Evolutionary conservation across 164 flowering plant species (phyloP).

Genomic region (Cinnamomum chago): DNA sequence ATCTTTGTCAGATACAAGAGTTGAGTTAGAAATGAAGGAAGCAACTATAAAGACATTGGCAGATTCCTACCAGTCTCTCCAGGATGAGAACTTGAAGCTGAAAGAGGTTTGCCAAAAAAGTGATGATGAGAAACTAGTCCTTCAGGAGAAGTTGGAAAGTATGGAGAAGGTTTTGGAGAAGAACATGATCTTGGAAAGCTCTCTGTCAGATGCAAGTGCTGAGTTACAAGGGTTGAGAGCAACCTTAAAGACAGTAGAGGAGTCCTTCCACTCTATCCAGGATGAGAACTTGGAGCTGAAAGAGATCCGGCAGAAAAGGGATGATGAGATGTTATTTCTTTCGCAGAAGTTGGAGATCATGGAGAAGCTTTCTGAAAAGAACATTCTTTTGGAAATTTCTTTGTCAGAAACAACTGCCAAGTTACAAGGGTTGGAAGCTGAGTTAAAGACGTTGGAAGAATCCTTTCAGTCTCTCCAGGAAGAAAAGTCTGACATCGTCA

Average conservation of each 20-base stretch:
- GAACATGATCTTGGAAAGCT: conserved; percentile 52
- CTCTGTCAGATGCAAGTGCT: conserved; percentile 49
- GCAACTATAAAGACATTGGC: conserved; percentile 31
- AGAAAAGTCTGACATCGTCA: conserved; percentile 56
- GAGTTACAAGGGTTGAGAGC: conserved; percentile 62
- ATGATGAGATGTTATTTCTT: too few species aligned
- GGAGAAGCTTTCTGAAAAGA: not conserved
- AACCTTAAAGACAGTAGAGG: conserved; percentile 29
- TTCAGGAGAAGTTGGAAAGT: conserved; percentile 56
- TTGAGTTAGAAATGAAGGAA: conserved; percentile 1
- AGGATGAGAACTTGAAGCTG: conserved; percentile 55
- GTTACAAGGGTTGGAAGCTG: not conserved
- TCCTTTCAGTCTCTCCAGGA: conserved; percentile 43
- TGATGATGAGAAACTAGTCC: conserved; percentile 25
- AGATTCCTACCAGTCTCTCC: conserved; percentile 48
- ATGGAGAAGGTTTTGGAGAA: conserved; percentile 60
- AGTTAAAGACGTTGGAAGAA: conserved; percentile 46
- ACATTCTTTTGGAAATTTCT: not conserved
- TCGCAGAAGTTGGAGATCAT: not conserved
- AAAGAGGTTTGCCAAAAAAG: conserved; percentile 34
- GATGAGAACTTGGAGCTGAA: not conserved
- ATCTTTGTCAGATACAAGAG: not conserved
- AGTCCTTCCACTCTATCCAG: not conserved
- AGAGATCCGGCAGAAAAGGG: not conserved
- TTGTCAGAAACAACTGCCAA: not conserved